phyloP scores from a whole-genome alignment of 2,329 filamentous ascomycete genomes.

The Bertia moriformis region DNA sequence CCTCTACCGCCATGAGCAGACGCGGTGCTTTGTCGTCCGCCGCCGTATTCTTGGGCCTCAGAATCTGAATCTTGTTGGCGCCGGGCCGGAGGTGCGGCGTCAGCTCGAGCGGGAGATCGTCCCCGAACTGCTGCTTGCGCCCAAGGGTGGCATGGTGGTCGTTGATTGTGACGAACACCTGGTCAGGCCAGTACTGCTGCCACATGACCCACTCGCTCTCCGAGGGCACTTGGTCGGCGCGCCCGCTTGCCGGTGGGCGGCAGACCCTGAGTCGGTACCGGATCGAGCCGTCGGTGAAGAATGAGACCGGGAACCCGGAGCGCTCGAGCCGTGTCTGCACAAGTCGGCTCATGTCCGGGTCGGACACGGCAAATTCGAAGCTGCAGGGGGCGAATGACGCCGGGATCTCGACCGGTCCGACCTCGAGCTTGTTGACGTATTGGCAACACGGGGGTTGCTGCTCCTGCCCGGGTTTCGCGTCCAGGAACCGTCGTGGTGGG shows the following conservation, averaged over 20 bases:
- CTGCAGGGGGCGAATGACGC: too few relatives aligned
- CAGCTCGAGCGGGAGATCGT: neutral
- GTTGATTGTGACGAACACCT: neutral
- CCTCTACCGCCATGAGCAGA: neutral
- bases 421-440: too few relatives aligned
- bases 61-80: neutral
- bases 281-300: neutral
- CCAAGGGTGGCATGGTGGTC: neutral
- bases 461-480: too few relatives aligned
- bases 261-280: neutral
- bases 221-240: neutral
- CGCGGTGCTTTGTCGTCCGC: neutral
- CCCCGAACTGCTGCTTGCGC: neutral
- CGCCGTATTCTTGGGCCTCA: neutral
- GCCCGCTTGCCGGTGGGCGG: neutral
- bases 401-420: too few relatives aligned
- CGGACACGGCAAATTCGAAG: neutral
- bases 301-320: neutral
- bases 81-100: neutral
- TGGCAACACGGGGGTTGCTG: too few relatives aligned
- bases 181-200: neutral
- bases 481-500: too few relatives aligned
- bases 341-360: neutral
- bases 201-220: neutral
- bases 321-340: neutral